Evolutionary conservation across 305 asterid species (phyloP), one percentile per base, ranked within the genome.

Genomic region (Caryopteris hybrid): DNA sequence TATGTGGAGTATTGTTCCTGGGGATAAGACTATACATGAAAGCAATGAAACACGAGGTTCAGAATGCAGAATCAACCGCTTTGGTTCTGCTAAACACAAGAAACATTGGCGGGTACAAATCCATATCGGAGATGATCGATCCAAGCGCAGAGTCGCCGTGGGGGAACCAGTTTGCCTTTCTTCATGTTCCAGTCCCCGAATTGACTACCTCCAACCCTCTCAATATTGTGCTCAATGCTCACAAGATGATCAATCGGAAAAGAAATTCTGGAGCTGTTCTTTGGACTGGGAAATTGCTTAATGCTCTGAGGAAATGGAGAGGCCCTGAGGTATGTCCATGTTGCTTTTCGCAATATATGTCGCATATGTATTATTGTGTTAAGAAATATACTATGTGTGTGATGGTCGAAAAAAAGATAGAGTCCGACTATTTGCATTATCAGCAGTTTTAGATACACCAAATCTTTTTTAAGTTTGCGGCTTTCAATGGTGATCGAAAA

Each of bases 161-260:
- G 95, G 98, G 96, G 5, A 92, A 92, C 76, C 94, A 83, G 50
- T 92, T 92, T 23, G 95, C 91, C 0, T 92, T 92, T 54, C 78
- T 92, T 4, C 98, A 90, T 42, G 94, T 91, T 1, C 48, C 95
- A 5, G 59, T 91, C 1, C 94, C 96, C 0, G 59, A 72, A n/a
- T 16, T 10, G n/a, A 42, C 1, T 72, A 63, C 59, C 3, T 39
- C 69, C 29, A 33, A 87, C 20, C 96, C 98, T 5, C 83, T 89
- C 31, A 39, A 12, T 13, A 84, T 84, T 4, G 81, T 88, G 43
- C 31, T 23, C 64, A 77, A 79, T 46, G 79, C 95, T 8, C 78
- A 70, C 21, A 58, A 69, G 18, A 1, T 76, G 9, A 87, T 91
- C 68, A 74, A 68, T 74, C 71, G 77, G 70, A 85, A 83, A 36